Evolutionary conservation across 306 rosid genomes (phyloP).

Genomic region (Begonia peltatifolia): DNA sequence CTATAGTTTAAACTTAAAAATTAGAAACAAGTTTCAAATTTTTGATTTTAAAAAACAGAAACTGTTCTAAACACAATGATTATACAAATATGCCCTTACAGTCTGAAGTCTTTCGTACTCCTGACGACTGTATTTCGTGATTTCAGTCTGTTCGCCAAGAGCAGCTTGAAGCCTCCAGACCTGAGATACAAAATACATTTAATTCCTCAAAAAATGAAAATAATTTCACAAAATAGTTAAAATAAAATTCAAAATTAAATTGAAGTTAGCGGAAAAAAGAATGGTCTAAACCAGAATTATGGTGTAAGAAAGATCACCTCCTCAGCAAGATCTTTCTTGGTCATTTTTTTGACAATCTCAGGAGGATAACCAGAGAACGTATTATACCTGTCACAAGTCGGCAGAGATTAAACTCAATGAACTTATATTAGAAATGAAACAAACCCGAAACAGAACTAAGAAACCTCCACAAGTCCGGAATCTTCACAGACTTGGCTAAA

Average conservation of each 20-base stretch:
- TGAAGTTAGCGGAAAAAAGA: not conserved
- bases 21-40: too few relatives aligned
- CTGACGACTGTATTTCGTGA: conserved; percentile 82
- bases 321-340: conserved; percentile 95
- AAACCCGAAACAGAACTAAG: too few relatives aligned
- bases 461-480: too few relatives aligned
- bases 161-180: conserved; percentile 99
- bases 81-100: conserved; percentile 19
- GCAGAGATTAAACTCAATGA: too few relatives aligned
- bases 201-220: not conserved
- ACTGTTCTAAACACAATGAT: not conserved
- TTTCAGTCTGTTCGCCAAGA: conserved; percentile 89
- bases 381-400: conserved; percentile 56
- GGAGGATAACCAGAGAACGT: conserved; percentile 96
- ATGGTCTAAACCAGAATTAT: not conserved
- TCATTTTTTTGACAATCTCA: conserved; percentile 97
- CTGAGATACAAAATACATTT: conserved; percentile 19
- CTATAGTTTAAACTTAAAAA: too few relatives aligned
- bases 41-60: not conserved
- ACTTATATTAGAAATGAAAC: too few relatives aligned
- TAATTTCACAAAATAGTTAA: not conserved
- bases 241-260: too few relatives aligned
- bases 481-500: too few relatives aligned
- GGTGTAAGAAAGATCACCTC: conserved; percentile 48
- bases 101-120: conserved; percentile 89